Base-by-base conservation (phyloP, 331 rosid genomes). In the Rosa hybrid region DNA sequence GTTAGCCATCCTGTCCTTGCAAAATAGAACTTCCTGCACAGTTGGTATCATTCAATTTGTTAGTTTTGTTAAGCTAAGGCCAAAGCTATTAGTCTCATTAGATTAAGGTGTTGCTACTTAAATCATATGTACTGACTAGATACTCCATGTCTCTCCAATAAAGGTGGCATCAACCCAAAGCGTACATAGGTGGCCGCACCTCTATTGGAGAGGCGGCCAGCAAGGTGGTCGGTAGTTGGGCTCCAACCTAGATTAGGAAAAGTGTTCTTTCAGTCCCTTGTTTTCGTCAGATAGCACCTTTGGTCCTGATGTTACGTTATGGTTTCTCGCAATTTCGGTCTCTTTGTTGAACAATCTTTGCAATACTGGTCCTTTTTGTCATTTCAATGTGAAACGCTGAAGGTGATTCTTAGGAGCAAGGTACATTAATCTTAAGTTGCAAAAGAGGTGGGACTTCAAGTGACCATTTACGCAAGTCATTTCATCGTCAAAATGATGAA, bases 1-100 rank as follows among this genome's bases (percentile, higher is more conserved):
- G 94, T 74, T 49, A 96, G 82, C 98, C 99, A 96, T 65, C 97
- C 99, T 2, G 99, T 96, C 77, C 99, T 90, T 20, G 99, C 99
- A 85, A 92, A 96, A 84, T 93, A 96, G 62, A 90, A 79, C 74
- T 91, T 93, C 65, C 99, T 96, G 94, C 90, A 82, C 48, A 44
- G 16, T 49, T 17, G 21, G 45, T 49, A 27, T 4, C 18, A 23
- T 21, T 41, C 14, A 38, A 8, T 74, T 23, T 49, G 18, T 73
- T 48, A 44, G 73, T n/a, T 8, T 38, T 27, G 34, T 25, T 4
- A 16, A 71, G 8, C 18, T 2, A 64, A 48, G 17, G n/a, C 16
- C 34, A 30, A 11, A 51, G 68, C 39, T 62, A 23, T 23, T 25
- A 12, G 4, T 27, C 39, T 27, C 68, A 25, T 62, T 12, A 12